Base-by-base conservation (phyloP, 495 filamentous ascomycete species). In the Hypomontagnella submonticulosa region DNA sequence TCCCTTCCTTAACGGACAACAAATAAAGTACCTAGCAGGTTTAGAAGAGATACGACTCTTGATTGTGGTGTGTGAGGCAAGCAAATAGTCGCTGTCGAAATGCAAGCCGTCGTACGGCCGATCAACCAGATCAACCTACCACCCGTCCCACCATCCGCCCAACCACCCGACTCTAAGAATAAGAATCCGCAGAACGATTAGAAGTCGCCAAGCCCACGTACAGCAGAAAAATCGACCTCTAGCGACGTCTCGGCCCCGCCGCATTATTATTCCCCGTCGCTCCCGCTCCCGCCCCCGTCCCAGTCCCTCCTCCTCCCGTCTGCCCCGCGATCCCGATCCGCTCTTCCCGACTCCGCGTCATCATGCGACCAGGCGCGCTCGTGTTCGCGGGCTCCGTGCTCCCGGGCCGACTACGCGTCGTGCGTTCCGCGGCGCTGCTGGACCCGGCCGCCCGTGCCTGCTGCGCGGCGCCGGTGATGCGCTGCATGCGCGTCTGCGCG, bases 291-390 rank as follows among this genome's bases (percentile, higher is more conserved):
- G 44, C 47, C 11, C 51, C 69, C 13, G 61, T 12, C n/a, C 57
- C 58, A 7, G 57, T 15, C 10, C 57, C 67, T 2, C 30, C 9
- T 7, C 51, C 63, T 7, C 50, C 15, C 4, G 15, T 61, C 57
- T 61, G 50, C 23, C 63, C 75, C 10, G 66, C 63, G 32, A 73
- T 27, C 3, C 74, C 75, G 9, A 79, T 74, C 43, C 76, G 42
- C 69, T 79, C 76, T 4, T 77, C 76, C 36, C 75, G 40, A 8
- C 70, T 74, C 59, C 75, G 57, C 50, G 71, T 71, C 63, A 63
- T 66, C 71, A 73, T 65, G 11, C 63, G 66, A 13, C 71, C 72
- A 1, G 73, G 67, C 15, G 71, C 23, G 23, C 6, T 27, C 23
- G 23, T 27, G 23, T 27, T 27, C 34, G 34, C 20, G n/a, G 34